These are phyloP conservation scores for Thalassiosira tumida DNA, from an alignment of 352 stramenopile species.

Conservation along the genomic window DNA sequence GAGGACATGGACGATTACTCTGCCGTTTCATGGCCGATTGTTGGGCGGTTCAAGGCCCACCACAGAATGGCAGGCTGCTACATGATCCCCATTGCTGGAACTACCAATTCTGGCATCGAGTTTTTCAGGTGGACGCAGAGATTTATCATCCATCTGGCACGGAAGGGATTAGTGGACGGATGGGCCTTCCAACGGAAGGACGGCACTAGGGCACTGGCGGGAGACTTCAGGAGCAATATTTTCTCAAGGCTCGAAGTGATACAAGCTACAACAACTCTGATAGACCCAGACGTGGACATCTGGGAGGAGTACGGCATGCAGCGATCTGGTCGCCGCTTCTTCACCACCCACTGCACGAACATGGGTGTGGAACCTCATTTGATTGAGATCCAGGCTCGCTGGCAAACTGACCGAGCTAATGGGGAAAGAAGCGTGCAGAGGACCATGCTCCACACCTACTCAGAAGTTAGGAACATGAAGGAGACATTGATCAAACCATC, in stretches of 20 bases:
- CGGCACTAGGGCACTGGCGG: slow-evolving; percentile 29
- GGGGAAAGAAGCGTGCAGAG: neutral
- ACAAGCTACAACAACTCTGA: slow-evolving; percentile 47
- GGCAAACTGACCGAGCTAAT: slow-evolving; percentile 48
- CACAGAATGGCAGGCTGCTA: slow-evolving; percentile 25
- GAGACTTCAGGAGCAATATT: slow-evolving; percentile 42
- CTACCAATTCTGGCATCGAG: slow-evolving; percentile 7
- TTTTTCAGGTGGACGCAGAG: slow-evolving; percentile 34
- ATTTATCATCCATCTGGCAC: slow-evolving; percentile 13
- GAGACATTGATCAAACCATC: slow-evolving; percentile 2
- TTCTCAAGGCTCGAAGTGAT: slow-evolving; percentile 62
- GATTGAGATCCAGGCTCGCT: slow-evolving; percentile 55
- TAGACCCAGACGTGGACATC: slow-evolving; percentile 44
- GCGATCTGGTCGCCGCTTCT: slow-evolving; percentile 34
- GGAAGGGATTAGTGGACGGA: neutral
- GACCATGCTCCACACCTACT: neutral
- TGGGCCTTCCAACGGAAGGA: slow-evolving; percentile 45
- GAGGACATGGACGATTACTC: neutral
- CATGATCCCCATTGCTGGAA: slow-evolving; percentile 41
- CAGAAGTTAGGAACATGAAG: slow-evolving; percentile 24
- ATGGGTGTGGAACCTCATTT: slow-evolving; percentile 21
- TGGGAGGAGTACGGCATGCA: slow-evolving; percentile 56
- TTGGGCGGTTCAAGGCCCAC: slow-evolving; percentile 6
- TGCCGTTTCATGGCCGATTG: slow-evolving; percentile 35
- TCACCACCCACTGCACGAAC: slow-evolving; percentile 36